Evolutionary conservation across 805 yeast species (phyloP).

Genomic region (Saccharomyces paradoxus): DNA sequence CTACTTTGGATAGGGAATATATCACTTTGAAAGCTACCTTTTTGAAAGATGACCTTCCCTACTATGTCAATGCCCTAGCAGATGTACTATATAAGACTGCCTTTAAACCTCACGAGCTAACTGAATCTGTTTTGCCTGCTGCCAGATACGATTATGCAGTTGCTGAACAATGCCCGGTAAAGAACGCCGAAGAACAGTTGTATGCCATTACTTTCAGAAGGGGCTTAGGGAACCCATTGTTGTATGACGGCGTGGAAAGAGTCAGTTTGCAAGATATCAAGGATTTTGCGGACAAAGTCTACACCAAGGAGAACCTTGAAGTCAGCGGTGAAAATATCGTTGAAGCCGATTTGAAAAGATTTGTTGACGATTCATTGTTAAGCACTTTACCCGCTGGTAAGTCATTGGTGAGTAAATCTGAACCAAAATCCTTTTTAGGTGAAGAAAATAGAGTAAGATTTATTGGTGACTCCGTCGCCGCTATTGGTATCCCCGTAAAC

Average conservation of each 20-base stretch:
- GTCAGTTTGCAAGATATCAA: slow-evolving; percentile 58
- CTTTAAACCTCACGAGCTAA: slow-evolving; percentile 75
- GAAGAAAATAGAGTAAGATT: slow-evolving; percentile 63
- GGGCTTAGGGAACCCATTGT: slow-evolving; percentile 80
- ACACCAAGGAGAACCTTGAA: slow-evolving; percentile 62
- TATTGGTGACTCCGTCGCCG: slow-evolving; percentile 60
- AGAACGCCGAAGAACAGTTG: slow-evolving; percentile 66
- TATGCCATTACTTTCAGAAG: slow-evolving; percentile 75
- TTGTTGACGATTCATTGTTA: slow-evolving; percentile 59
- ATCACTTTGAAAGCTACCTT: slow-evolving; percentile 74
- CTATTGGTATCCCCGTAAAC: slow-evolving; percentile 72
- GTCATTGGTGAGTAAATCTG: slow-evolving; percentile 33
- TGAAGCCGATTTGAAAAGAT: slow-evolving; percentile 58
- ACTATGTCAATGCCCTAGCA: slow-evolving; percentile 78
- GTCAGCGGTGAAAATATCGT: slow-evolving; percentile 68
- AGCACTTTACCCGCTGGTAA: slow-evolving; percentile 53
- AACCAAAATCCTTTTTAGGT: slow-evolving; percentile 47
- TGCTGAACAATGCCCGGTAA: slow-evolving; percentile 44
- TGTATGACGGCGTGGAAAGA: slow-evolving; percentile 57
- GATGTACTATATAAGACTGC: slow-evolving; percentile 61
- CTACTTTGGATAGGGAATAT: slow-evolving; percentile 74
- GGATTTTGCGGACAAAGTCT: slow-evolving; percentile 56
- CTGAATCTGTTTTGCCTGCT: slow-evolving; percentile 75
- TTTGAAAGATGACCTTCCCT: slow-evolving; percentile 83
- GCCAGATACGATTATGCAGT: slow-evolving; percentile 56